Base-by-base conservation (phyloP, 2,329 filamentous ascomycete genomes). In the Xylariaceae sp. region DNA sequence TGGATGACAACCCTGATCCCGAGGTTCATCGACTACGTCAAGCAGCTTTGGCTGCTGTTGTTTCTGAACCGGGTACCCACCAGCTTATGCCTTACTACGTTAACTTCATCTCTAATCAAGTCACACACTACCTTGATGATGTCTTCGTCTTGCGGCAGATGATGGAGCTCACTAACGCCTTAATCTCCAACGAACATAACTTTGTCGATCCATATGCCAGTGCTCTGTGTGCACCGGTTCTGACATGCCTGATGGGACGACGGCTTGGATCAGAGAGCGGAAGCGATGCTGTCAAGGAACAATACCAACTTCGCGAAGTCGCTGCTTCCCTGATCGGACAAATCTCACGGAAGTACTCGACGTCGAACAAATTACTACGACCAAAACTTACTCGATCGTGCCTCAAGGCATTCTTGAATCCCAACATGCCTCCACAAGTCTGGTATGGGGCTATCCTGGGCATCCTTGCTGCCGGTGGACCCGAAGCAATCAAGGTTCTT, bases 71-170 rank as follows among this genome's bases (percentile, higher is more conserved):
- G 0, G 94, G 94, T 33, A 84, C 98, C 34, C 95, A 99, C 72
- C 95, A 99, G 75, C 85, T 99, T 8, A 87, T 96, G 24, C 95
- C 95, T 0, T 99, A 99, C 76, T 97, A 98, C 68, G 89, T 96
- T 58, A 92, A 96, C 73, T 98, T 96, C 74, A 90, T 98, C 68
- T 89, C 92, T 17, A 94, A 97, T 73, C 95, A 96, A 75, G 92
- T 99, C 47, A 98, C 95, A 1, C 95, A 99, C 73, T 90, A 88
- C 65, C 83, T 96, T 63, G 93, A 96, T 75, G 91, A 96, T 73
- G 83, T 93, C 2, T 97, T 97, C 71, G 86, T 92, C 4, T 81
- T 99, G 19, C 88, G 87, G 17, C 92, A 96, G 73, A 95, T 96
- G 86, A 94, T 99, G 89, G 88, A 92, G 68, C 85, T 98, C 58